These are phyloP conservation scores for Solanum ahanhuiri DNA, from an alignment of 257 asterid genomes.

Conservation along the genomic window DNA sequence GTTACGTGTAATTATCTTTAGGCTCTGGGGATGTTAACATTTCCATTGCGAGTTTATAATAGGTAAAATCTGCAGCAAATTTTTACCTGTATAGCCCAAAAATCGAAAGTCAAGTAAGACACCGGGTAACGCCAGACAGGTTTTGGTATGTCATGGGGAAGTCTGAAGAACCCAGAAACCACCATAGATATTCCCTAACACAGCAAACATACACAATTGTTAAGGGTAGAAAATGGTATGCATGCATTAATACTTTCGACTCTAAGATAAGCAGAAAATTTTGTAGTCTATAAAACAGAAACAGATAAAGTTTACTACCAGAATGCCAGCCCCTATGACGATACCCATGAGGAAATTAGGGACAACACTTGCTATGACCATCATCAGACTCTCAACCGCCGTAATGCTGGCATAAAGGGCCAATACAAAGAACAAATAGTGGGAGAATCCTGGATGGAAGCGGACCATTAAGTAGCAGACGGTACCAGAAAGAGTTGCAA, in stretches of 20 bases:
- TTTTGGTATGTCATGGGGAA: constrained; percentile 94
- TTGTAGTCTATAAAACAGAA: not conserved
- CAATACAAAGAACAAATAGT: constrained; percentile 69
- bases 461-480: constrained; percentile 90
- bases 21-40: not conserved
- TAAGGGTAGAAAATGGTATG: not conserved
- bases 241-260: not conserved
- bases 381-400: constrained; percentile 97
- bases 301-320: constrained; percentile 26
- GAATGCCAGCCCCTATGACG: constrained; percentile 95
- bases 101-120: constrained; percentile 95
- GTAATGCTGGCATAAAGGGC: constrained; percentile 82
- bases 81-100: constrained; percentile 94
- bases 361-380: constrained; percentile 89
- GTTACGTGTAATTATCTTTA: not conserved
- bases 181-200: constrained; percentile 85
- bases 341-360: constrained; percentile 97
- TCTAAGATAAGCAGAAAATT: not conserved
- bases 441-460: constrained; percentile 76
- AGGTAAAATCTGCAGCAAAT: not conserved
- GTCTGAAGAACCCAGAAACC: constrained; percentile 93
- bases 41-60: not conserved
- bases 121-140: constrained; percentile 97
- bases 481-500: constrained; percentile 73
- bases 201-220: not conserved